Evolutionary conservation across 306 rosid genomes (phyloP), one percentile per base, ranked within the genome.

Genomic region (Cucumis sativus): DNA sequence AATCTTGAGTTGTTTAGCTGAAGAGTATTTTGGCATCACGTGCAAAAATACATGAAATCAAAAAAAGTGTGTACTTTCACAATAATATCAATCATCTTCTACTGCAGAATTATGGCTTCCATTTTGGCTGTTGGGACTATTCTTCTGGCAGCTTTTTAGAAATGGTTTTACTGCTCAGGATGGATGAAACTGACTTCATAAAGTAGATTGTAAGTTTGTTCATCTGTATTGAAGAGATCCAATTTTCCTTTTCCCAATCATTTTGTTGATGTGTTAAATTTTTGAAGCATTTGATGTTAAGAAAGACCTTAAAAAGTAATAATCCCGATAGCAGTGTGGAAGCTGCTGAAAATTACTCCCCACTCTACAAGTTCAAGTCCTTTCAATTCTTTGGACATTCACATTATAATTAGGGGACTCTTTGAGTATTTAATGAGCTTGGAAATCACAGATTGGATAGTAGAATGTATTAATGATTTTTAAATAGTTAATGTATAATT

Each of bases 51-150:
- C 88, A 59, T 75, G 5, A 33, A 33, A 33, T 33, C 37, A 84
- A 87, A 82, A 78, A 87, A 87, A 86, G 83, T 66, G 30, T 79
- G 86, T 86, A 86, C 85, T 77, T 83, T 81, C 88, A 86, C 82
- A 93, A 91, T 91, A 93, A 93, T 82, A 78, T 86, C 85, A 73
- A 79, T 84, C 94, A 77, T 71, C 81, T 66, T 79, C 76, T 79
- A 84, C 82, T 79, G 81, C 77, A 85, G 87, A 79, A 78, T 66
- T 55, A 68, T 82, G 84, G 80, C 81, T 79, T 83, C 82, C 52
- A 39, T 78, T 83, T 77, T 60, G 23, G 84, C 69, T 40, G 75
- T 57, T 78, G 79, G 79, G 79, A 77, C 84, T 60, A 60, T 41
- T 65, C 66, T 76, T 80, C 81, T 75, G 76, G 75, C 79, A 66